phyloP scores from a whole-genome alignment of 164 flowering plant genomes.

The Akebia trifoliata region DNA sequence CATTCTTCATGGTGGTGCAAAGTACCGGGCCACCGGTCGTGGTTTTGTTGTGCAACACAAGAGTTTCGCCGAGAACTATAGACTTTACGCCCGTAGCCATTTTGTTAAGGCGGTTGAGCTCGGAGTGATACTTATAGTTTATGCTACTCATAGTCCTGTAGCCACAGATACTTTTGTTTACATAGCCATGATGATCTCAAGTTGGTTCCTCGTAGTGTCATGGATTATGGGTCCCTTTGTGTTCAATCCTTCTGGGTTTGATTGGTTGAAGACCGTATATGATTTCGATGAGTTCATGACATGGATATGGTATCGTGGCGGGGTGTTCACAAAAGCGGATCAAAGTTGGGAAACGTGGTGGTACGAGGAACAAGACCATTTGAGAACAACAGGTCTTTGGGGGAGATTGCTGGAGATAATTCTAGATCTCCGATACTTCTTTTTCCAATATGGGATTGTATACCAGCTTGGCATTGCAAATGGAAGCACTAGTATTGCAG shows the following conservation, averaged over 20 bases:
- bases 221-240: constrained; percentile 90
- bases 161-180: constrained; percentile 55
- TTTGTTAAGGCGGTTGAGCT: constrained; percentile 91
- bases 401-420: constrained; percentile 81
- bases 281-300: constrained; percentile 82
- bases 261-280: constrained; percentile 91
- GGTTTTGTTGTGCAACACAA: constrained; percentile 95
- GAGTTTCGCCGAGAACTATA: constrained; percentile 82
- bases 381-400: constrained; percentile 81
- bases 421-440: constrained; percentile 83
- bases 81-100: constrained; percentile 89
- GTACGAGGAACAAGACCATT: constrained; percentile 89
- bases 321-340: constrained; percentile 58
- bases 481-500: constrained; percentile 52
- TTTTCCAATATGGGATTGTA: constrained; percentile 88
- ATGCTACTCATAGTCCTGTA: constrained; percentile 61
- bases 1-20: constrained; percentile 95
- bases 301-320: constrained; percentile 77
- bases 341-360: constrained; percentile 98
- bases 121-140: constrained; percentile 67
- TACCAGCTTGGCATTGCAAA: constrained; percentile 60
- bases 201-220: constrained; percentile 87
- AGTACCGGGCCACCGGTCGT: constrained; percentile 93
- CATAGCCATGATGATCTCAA: constrained; percentile 65
- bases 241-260: constrained; percentile 94